These are phyloP conservation scores for Taiwanofungus camphoratus DNA, from an alignment of 1,284 basidiomycete species.

Conservation along the genomic window DNA sequence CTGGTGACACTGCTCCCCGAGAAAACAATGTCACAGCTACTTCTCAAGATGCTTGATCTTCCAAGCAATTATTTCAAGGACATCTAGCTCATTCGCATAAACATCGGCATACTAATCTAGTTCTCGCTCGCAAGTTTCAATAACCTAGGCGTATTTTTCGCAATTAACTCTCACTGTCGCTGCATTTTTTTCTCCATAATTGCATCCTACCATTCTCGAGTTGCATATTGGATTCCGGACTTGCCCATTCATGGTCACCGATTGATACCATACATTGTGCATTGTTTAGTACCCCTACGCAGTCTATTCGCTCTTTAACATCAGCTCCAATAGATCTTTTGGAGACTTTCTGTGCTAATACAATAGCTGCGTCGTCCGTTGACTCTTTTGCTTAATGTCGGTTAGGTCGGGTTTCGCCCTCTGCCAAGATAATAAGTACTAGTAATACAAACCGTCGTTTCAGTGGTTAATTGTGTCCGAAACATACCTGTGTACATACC, in stretches of 20 bases:
- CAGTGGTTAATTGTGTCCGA: no score
- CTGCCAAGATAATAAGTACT: no score
- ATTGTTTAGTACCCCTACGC: constrained; percentile 18
- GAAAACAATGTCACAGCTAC: constrained; percentile 8
- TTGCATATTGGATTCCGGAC: constrained; percentile 20
- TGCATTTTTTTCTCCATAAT: constrained; percentile 11
- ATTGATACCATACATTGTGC: constrained; percentile 19
- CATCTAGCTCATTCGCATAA: constrained; percentile 1
- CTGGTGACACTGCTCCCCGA: constrained; percentile 5
- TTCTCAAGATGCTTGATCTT: constrained; percentile 13
- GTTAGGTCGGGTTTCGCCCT: no score
- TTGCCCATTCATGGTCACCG: constrained; percentile 11
- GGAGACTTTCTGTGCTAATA: no score
- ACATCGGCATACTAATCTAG: constrained; percentile 11
- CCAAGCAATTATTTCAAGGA: constrained; percentile 3
- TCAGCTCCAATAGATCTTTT: no score
- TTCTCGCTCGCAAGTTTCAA: constrained; percentile 6
- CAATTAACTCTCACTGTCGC: constrained; percentile 9
- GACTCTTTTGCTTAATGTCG: no score
- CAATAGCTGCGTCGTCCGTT: no score
- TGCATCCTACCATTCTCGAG: constrained; percentile 9
- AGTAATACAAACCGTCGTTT: no score
- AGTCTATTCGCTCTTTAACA: constrained; percentile 11
- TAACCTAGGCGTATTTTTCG: constrained; percentile 11
- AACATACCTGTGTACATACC: no score